Evolutionary conservation across 1,139 yeast species (phyloP), one percentile per base, ranked within the genome.

Genomic region (Yamadazyma jaroonii): DNA sequence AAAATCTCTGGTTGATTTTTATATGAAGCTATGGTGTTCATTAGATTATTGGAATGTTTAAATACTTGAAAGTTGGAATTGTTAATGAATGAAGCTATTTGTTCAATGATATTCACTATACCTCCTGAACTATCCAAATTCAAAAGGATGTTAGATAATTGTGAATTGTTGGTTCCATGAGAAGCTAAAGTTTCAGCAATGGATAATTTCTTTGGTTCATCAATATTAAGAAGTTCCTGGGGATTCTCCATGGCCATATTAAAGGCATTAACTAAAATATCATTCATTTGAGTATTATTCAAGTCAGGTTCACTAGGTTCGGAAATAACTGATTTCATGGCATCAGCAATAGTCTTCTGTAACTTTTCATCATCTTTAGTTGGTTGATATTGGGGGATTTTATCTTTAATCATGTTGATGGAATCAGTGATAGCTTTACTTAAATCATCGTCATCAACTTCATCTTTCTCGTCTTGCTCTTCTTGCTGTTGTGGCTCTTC

Each of bases 171-270:
- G 0, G 77, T 65, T 31, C 85, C 61, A 38, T 81, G 79, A 35
- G 72, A 52, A 0, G 84, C 84, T 44, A 82, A 60, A 0, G 86
- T 77, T 46, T 81, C 84, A 0, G 87, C 86, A 31, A 82, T 81
- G 0, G 87, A 74, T 36, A 77, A 49, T 43, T 66, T 51, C 36
- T 61, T 59, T 34, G 57, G 62, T 34, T 70, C 57, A 37, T 74
- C 77, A 47, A 78, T 56, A 41, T 72, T 74, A 31, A 79, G 57
- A 29, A 80, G 65, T 30, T 76, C 77, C 25, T 72, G 75, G 5
- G 85, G 84, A 44, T 78, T 75, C 45, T 78, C 82, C 72, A 79
- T 70, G 1, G 90, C 90, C 83, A 82, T 72, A 35, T 75, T 74
- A 60, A 82, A 72, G 0, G 89, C 90, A 59, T 81, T 81, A 47